Base-by-base conservation (phyloP, 768 basidiomycete genomes). In the Serendipita sp. region DNA sequence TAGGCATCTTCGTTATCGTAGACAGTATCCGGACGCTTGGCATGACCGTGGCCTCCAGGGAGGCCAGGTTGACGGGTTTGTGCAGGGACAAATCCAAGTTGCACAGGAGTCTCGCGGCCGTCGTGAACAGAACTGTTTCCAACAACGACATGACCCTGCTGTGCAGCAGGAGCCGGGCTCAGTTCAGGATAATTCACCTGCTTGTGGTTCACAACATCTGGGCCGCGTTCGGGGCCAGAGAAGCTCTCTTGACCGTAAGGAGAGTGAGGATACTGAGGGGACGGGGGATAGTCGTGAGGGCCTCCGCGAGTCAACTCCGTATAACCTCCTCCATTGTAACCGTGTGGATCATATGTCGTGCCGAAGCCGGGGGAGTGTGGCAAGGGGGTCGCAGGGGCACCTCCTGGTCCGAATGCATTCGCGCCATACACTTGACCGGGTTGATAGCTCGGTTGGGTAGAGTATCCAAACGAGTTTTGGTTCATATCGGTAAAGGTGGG, bases 141-240 rank as follows among this genome's bases (percentile, higher is more conserved):
- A 31, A n/a, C 41, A 5, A 65, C 63, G 34, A 64, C 26, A 11
- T 58, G 53, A 33, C 53, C 53, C 26, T 60, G 56, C 24, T 20
- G 24, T 16, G 53, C 33, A 43, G 34, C 41, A 1, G 56, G 31
- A 11, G 63, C 62, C 22, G 64, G 64, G 42, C 63, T 65, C 38
- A 64, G 30, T 67, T 84, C 86, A 20, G 76, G 80, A 67, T 88
- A 88, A 70, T 89, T 88, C 0, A 76, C 78, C 42, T 84, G 86
- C 68, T 89, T 87, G 77, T 78, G 86, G 0, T 86, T 86, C 2
- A 85, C 82, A 2, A 87, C 80, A 67, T 85, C 86, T 17, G 82
- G 16, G 26, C 38, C 62, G 34, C 22, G 43, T 26, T 26, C 62
- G 22, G 62, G 50, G 20, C 50, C 42, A 14, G 62, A 22, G 31